A percentile compares a stretch with the other conserved stretches of the same genome.
phyloP scores from a whole-genome alignment of 2,329 filamentous ascomycete genomes.

The Zasmidium cellare region DNA sequence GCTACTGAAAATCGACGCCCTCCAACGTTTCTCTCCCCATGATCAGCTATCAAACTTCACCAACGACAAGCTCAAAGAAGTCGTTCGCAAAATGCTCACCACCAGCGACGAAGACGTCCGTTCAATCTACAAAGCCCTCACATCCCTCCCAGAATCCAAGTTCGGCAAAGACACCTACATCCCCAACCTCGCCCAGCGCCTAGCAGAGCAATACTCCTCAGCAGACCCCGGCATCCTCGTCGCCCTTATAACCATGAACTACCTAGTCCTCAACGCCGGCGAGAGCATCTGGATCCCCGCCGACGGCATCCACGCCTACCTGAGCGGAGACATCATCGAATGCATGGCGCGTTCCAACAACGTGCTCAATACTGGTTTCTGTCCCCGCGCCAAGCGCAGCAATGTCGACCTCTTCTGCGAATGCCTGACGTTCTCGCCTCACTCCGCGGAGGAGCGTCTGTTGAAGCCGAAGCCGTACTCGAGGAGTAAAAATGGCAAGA shows the following conservation, averaged over 20 bases:
- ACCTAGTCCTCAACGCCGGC: constrained; percentile 63
- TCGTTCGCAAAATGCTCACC: constrained; percentile 57
- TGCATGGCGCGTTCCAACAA: constrained; percentile 78
- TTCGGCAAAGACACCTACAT: constrained; percentile 61
- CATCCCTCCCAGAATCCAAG: constrained; percentile 47
- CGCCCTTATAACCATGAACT: constrained; percentile 74
- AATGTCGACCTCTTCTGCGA: constrained; percentile 64
- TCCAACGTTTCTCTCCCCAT: constrained; percentile 56
- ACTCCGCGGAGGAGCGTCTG: constrained; percentile 57
- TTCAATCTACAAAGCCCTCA: constrained; percentile 54
- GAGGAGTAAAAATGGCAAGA: constrained; percentile 60
- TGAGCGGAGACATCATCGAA: constrained; percentile 73
- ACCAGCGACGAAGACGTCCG: constrained; percentile 55
- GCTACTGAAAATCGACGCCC: constrained; percentile 57
- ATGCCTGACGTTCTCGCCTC: constrained; percentile 64
- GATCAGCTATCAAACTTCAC: constrained; percentile 58
- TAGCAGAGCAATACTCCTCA: constrained; percentile 64
- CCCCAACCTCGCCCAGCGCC: constrained; percentile 62
- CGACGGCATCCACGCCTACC: constrained; percentile 72
- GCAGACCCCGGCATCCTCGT: constrained; percentile 68
- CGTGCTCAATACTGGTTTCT: constrained; percentile 76
- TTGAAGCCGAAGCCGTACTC: constrained; percentile 53
- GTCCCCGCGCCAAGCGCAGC: constrained; percentile 64
- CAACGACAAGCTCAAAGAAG: constrained; percentile 58
- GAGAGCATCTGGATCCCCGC: constrained; percentile 70